A percentile compares a stretch with the other conserved stretches of the same genome.
Evolutionary conservation across 2,329 filamentous ascomycete species (phyloP).

Genomic region (Beauveria varroae): DNA sequence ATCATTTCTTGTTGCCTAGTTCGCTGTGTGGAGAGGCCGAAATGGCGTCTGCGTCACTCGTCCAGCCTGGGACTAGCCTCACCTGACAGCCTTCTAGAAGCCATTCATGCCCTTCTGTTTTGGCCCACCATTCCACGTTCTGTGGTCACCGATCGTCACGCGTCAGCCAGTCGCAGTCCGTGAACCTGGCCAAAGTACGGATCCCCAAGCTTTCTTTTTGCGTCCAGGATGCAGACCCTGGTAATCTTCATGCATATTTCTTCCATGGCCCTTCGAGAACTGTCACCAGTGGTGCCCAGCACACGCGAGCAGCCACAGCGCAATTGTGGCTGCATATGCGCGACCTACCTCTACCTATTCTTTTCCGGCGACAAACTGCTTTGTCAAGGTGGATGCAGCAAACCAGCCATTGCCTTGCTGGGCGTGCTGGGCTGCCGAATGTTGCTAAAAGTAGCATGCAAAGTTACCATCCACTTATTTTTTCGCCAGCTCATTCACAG

Average conservation of each 20-base stretch:
- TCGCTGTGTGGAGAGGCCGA: constrained; percentile 20
- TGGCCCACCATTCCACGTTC: constrained; percentile 7
- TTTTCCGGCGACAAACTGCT: neutral
- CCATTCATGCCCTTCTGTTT: constrained; percentile 14
- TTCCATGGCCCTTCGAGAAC: neutral
- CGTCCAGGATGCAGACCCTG: neutral
- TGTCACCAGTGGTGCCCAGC: neutral
- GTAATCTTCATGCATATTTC: constrained; percentile 4
- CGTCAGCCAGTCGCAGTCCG: neutral
- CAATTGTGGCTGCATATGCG: neutral
- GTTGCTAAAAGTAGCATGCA: neutral
- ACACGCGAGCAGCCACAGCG: neutral
- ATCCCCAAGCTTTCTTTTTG: neutral
- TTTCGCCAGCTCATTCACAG: neutral
- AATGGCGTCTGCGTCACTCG: constrained; percentile 19
- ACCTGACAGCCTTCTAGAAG: constrained; percentile 30
- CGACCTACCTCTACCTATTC: neutral
- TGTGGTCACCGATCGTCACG: neutral
- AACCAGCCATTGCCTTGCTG: neutral
- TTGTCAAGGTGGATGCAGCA: neutral
- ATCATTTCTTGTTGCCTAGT: constrained; percentile 16
- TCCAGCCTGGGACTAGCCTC: constrained; percentile 22
- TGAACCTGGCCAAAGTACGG: neutral
- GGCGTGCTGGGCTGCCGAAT: neutral
- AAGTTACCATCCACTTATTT: neutral